Evolutionary conservation across 768 basidiomycete genomes (phyloP).

Genomic region (Russula virescens): DNA sequence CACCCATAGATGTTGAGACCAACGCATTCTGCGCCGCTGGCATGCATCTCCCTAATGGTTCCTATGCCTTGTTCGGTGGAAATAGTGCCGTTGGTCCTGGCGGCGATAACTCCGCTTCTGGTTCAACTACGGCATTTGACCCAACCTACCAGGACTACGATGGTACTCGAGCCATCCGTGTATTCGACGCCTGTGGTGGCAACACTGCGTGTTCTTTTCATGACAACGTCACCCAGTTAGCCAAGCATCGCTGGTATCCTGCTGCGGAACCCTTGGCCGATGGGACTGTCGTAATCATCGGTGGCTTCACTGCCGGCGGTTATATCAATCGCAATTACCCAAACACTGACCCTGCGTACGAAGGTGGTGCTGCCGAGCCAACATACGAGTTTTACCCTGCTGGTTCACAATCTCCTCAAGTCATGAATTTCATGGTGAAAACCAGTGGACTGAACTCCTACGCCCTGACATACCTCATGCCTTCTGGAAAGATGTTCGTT

Average conservation of each 20-base stretch:
- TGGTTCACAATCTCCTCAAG: constrained; percentile 40
- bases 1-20: constrained; percentile 63
- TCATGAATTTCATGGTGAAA: constrained; percentile 60
- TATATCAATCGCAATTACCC: constrained; percentile 75
- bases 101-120: constrained; percentile 47
- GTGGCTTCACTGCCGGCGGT: constrained; percentile 72
- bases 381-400: constrained; percentile 81
- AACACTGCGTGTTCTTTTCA: constrained; percentile 64
- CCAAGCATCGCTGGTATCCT: constrained; percentile 72
- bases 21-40: constrained; percentile 82
- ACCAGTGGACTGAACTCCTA: constrained; percentile 79
- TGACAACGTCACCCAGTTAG: constrained; percentile 60
- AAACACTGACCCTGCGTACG: constrained; percentile 53
- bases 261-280: constrained; percentile 68
- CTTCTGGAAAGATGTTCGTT: constrained; percentile 72
- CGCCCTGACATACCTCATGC: constrained; percentile 66
- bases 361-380: constrained; percentile 72
- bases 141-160: constrained; percentile 73
- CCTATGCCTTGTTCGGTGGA: constrained; percentile 69
- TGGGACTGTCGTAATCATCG: constrained; percentile 74
- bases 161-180: constrained; percentile 71
- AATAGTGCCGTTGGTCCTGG: constrained; percentile 68
- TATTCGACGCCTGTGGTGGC: constrained; percentile 68
- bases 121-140: constrained; percentile 47
- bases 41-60: constrained; percentile 76